These are phyloP conservation scores for Diaporthe sp. DNA, from an alignment of 2,329 filamentous ascomycete species.

Conservation along the genomic window DNA sequence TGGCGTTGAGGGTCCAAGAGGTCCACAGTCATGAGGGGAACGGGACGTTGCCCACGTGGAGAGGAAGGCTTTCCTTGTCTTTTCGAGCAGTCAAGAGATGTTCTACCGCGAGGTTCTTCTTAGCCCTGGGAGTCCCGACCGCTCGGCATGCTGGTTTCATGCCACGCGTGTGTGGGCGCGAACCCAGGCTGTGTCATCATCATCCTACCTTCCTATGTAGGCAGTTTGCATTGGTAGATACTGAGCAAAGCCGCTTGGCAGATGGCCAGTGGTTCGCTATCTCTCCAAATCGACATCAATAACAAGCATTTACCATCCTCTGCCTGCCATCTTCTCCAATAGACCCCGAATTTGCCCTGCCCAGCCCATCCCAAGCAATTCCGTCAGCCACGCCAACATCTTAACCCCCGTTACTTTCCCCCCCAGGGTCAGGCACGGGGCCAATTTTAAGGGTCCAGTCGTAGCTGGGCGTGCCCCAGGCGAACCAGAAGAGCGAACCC, in stretches of 20 bases:
- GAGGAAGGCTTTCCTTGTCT: slow-evolving; percentile 12
- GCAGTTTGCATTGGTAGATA: slow-evolving; percentile 19
- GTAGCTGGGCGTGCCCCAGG: slow-evolving; percentile 6
- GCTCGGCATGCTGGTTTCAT: slow-evolving; percentile 29
- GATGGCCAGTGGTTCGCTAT: not conserved
- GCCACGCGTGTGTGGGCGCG: slow-evolving; percentile 10
- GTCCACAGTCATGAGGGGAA: not conserved
- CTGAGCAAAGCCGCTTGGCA: slow-evolving; percentile 21
- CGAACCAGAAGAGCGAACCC: slow-evolving; percentile 6
- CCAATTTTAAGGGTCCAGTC: slow-evolving; percentile 25
- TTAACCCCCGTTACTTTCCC: no score
- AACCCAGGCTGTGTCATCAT: slow-evolving; percentile 17
- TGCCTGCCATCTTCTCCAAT: not conserved
- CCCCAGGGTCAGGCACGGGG: not conserved
- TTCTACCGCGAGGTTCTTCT: slow-evolving; percentile 15
- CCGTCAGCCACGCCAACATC: slow-evolving; percentile 15
- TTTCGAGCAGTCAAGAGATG: slow-evolving; percentile 15
- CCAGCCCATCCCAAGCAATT: slow-evolving; percentile 4
- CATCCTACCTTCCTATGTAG: slow-evolving; percentile 26
- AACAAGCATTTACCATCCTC: not conserved
- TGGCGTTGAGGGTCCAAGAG: not conserved
- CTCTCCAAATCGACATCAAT: not conserved
- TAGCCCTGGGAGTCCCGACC: not conserved
- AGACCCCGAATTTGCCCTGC: not conserved
- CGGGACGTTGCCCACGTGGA: not conserved